Base-by-base conservation (phyloP, 2,329 filamentous ascomycete species). In the Rutstroemia sp. region DNA sequence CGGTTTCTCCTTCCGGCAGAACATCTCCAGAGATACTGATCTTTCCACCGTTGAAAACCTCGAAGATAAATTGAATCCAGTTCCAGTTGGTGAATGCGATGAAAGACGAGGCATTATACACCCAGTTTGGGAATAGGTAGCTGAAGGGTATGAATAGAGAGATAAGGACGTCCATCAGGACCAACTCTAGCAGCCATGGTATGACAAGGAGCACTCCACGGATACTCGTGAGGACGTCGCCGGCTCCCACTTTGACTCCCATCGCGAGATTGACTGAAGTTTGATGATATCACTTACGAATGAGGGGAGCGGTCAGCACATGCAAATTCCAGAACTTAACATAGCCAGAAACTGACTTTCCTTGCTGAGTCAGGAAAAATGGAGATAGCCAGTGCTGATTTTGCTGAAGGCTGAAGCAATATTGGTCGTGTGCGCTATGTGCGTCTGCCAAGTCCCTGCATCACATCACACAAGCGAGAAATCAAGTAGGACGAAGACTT, bases 11-110 rank as follows among this genome's bases (percentile, higher is more conserved):
- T 10, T 58, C 54, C 1, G 78, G 80, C 8, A 84, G 68, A 1
- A 63, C 57, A 60, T 81, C 77, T 16, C 80, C 81, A 7, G 79
- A 79, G 30, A 77, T 69, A 39, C 73, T 73, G 61, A 85, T 80
- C 53, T 69, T 60, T 42, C 78, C 81, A 41, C 75, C 75, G 63
- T 84, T 84, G 67, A 71, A 64, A 38, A 66, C 63, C 58, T 78
- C 78, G 64, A 84, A 85, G 58, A 83, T 78, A 61, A 65, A 58
- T 67, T 83, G 81, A 57, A 85, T 77, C 72, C 77, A 80, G 56
- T 67, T 68, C 81, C 80, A 85, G 53, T 80, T 76, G 7, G 74
- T 73, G 61, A 68, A 73, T 41, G 81, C 82, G 58, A 84, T 74
- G 38, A 65, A 64, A 19, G 81, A 85, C 6, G 81, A 82, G 41